Percentiles rank a stretch among this genome's conserved stretches.
phyloP scores from a whole-genome alignment of 805 yeast genomes.

The Yarrowia keelungensis region DNA sequence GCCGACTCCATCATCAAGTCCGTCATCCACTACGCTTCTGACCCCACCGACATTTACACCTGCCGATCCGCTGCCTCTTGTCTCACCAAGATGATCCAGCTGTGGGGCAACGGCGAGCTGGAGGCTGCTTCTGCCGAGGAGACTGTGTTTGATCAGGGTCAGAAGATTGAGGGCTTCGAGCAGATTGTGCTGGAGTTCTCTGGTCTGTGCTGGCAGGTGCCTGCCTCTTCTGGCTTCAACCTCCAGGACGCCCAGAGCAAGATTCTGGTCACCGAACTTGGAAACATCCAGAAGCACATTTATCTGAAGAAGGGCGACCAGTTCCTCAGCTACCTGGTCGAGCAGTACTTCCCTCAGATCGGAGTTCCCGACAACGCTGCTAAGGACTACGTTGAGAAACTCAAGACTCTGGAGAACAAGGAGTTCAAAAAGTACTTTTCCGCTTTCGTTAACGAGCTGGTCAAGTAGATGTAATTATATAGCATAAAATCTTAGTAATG shows the following conservation, averaged over 20 bases:
- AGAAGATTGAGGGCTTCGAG: conserved; percentile 71
- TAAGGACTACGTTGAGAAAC: conserved; percentile 65
- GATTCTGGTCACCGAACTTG: conserved; percentile 74
- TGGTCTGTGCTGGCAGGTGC: conserved; percentile 74
- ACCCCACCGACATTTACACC: conserved; percentile 65
- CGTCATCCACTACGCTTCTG: conserved; percentile 69
- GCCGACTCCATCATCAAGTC: conserved; percentile 66
- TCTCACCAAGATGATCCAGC: conserved; percentile 64
- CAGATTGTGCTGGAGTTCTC: conserved; percentile 71
- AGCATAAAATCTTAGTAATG: conserved; percentile 15
- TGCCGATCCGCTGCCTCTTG: conserved; percentile 75
- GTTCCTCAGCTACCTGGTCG: conserved; percentile 61
- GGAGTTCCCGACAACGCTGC: conserved; percentile 67
- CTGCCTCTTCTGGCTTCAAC: conserved; percentile 74
- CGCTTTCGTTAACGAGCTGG: conserved; percentile 50
- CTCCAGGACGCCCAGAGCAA: conserved; percentile 81
- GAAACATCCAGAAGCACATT: conserved; percentile 70
- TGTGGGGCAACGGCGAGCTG: conserved; percentile 74
- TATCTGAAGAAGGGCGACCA: conserved; percentile 58
- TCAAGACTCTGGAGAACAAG: conserved; percentile 63
- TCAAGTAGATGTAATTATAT: conserved; percentile 35
- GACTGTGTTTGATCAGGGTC: conserved; percentile 63
- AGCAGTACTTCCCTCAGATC: conserved; percentile 57
- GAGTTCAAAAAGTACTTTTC: conserved; percentile 75
- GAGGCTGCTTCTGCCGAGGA: conserved; percentile 50